Percentiles rank a stretch among this genome's conserved stretches.
Evolutionary conservation across 495 filamentous ascomycete genomes (phyloP).

Genomic region (Barbatosphaeria neglecta): DNA sequence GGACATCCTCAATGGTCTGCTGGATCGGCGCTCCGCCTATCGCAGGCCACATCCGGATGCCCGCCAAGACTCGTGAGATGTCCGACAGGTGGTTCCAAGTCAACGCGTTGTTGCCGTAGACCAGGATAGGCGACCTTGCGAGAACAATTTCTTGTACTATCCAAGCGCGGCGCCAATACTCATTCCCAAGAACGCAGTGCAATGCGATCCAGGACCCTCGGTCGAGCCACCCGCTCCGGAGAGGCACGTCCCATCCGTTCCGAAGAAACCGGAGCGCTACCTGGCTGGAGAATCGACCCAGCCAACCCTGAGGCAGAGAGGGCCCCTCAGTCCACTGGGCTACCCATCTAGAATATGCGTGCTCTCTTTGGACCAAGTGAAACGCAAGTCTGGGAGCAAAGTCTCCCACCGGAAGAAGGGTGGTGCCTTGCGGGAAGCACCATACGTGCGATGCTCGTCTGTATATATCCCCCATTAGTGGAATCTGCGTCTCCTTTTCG

Average conservation of each 20-base stretch:
- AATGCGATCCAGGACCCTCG: background rate
- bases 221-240: background rate
- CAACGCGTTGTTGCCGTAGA: background rate
- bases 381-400: background rate
- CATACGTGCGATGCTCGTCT: background rate
- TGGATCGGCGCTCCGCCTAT: background rate
- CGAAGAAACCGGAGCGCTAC: background rate
- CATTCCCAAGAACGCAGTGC: background rate
- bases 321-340: background rate
- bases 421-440: background rate
- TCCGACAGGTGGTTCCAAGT: background rate
- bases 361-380: background rate
- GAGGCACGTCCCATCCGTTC: background rate
- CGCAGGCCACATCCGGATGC: background rate
- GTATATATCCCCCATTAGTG: background rate
- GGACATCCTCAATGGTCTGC: background rate
- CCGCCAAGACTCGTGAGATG: background rate
- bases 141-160: conserved; percentile 1
- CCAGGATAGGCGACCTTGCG: background rate
- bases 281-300: background rate
- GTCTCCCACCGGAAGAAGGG: background rate
- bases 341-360: too few species aligned
- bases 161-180: conserved; percentile 2
- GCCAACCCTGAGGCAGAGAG: background rate
- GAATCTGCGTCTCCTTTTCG: background rate